These are phyloP conservation scores for Pistacia atlantica DNA, from an alignment of 345 rosid species.

Conservation along the genomic window DNA sequence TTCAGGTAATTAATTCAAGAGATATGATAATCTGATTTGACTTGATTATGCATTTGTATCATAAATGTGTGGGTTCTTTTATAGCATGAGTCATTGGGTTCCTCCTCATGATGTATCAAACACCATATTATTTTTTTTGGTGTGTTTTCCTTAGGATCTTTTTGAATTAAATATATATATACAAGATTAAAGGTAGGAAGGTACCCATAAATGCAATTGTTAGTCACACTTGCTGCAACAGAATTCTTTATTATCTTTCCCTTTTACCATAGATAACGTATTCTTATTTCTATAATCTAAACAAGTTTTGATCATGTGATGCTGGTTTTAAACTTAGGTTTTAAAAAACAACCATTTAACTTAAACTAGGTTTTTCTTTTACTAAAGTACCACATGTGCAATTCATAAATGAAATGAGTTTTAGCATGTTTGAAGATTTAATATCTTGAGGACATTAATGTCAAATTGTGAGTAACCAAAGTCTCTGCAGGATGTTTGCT, in stretches of 20 bases:
- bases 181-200: not conserved
- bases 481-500: constrained; percentile 73
- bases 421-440: not conserved
- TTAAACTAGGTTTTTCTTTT: not conserved
- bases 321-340: not conserved
- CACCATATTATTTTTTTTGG: constrained; percentile 2
- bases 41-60: not conserved
- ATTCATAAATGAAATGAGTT: not conserved
- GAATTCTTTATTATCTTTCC: not conserved
- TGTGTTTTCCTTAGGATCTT: not conserved
- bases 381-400: not conserved
- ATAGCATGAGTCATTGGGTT: not conserved
- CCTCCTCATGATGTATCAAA: not conserved
- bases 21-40: not conserved
- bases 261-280: not conserved
- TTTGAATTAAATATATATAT: not conserved
- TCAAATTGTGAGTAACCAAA: constrained; percentile 14
- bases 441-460: too few relatives aligned
- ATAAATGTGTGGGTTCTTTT: not conserved
- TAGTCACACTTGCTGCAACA: not conserved
- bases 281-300: not conserved
- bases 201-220: too few relatives aligned
- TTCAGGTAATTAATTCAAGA: constrained; percentile 48
- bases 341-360: not conserved
- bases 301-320: not conserved